Percentiles rank a stretch among this genome's conserved stretches.
These are phyloP conservation scores for Stemphylium vesicarium DNA, from an alignment of 2,329 filamentous ascomycete species.

Conservation along the genomic window DNA sequence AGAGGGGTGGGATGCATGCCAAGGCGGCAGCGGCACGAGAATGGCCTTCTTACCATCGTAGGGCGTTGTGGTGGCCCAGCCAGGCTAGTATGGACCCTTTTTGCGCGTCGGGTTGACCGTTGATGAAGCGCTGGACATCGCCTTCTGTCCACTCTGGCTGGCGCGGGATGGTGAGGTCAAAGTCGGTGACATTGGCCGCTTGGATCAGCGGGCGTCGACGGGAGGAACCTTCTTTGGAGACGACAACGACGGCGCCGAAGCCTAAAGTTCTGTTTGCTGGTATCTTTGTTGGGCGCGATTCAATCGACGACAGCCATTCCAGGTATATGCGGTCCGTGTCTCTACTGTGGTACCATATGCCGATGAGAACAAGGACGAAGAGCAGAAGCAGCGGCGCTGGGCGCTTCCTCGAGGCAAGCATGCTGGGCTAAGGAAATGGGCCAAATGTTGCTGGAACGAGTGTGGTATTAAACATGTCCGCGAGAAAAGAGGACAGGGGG, in stretches of 20 bases:
- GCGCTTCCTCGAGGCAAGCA: constrained; percentile 44
- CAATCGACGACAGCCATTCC: constrained; percentile 36
- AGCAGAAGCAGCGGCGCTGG: constrained; percentile 38
- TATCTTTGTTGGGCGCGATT: constrained; percentile 30
- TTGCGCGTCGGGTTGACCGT: constrained; percentile 43
- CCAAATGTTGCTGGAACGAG: constrained; percentile 19
- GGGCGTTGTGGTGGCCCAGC: constrained; percentile 53
- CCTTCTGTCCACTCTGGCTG: constrained; percentile 53
- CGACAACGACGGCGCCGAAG: constrained; percentile 52
- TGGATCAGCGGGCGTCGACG: constrained; percentile 51
- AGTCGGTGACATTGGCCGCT: constrained; percentile 51
- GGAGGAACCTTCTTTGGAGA: constrained; percentile 49
- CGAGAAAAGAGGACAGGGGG: constrained; percentile 1
- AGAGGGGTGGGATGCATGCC: constrained; percentile 12
- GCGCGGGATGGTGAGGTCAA: constrained; percentile 51
- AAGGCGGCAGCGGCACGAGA: constrained; percentile 13
- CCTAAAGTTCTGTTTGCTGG: constrained; percentile 47
- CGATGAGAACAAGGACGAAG: constrained; percentile 32
- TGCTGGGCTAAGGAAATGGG: constrained; percentile 22
- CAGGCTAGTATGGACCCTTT: constrained; percentile 53
- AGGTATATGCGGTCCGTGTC: constrained; percentile 38
- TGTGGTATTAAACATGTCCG: constrained; percentile 31
- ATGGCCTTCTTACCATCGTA: constrained; percentile 44
- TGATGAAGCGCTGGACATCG: constrained; percentile 48
- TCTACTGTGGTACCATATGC: constrained; percentile 38